Evolutionary conservation across 2,329 filamentous ascomycete species (phyloP).

Genomic region (Sclerotinia trifoliorum): DNA sequence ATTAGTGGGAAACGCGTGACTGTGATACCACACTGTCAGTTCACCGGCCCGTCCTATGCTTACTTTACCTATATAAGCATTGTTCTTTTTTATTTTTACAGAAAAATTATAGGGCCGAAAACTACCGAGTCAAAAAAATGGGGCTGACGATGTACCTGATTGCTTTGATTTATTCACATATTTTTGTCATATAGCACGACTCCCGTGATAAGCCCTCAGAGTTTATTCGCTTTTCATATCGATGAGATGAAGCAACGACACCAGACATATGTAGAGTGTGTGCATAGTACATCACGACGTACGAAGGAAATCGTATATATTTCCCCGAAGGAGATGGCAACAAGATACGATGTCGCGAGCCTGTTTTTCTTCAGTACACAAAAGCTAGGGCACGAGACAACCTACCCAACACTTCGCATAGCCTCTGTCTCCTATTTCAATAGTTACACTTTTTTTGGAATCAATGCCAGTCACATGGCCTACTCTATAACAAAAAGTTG

Average conservation of each 20-base stretch:
- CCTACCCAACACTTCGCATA: background rate
- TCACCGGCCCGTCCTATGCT: background rate
- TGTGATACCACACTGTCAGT: background rate
- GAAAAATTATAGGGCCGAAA: background rate
- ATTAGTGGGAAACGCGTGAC: slow-evolving; percentile 3
- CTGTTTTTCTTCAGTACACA: background rate
- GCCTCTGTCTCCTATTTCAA: background rate
- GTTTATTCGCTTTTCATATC: slow-evolving; percentile 2
- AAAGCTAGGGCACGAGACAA: no score
- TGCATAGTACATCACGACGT: background rate
- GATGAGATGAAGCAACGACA: background rate
- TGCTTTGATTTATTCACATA: background rate
- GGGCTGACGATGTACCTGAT: background rate
- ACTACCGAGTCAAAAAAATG: background rate
- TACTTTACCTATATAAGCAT: background rate
- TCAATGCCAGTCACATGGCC: background rate
- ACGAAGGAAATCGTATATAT: background rate
- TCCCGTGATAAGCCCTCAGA: background rate
- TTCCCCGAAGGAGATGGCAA: background rate
- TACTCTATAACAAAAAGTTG: background rate
- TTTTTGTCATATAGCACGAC: slow-evolving; percentile 2
- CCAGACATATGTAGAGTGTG: background rate
- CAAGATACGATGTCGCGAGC: no score
- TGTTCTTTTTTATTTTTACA: background rate
- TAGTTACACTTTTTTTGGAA: background rate